Base-by-base conservation (phyloP, 192 early-diverging fungal genomes). In the Linnemannia zychae region DNA sequence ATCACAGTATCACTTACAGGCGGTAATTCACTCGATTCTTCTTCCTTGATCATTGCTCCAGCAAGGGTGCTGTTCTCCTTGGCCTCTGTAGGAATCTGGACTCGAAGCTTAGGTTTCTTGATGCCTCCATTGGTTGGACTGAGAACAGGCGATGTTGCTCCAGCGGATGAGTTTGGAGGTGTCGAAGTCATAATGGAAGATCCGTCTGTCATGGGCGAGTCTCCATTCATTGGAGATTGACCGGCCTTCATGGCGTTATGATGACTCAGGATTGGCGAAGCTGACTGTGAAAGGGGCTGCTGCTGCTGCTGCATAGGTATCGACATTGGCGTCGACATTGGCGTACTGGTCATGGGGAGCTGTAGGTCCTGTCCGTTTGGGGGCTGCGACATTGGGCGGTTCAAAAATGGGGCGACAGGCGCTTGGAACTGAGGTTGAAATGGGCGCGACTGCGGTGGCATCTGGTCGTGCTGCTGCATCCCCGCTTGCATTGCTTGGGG, bases 171-270 rank as follows among this genome's bases (percentile, higher is more conserved):
- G 12, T 48, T 44, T 13, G 83, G 74, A 11, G 82, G 66, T 20
- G 73, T 79, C 28, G 82, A 69, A 18, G 52, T 57, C 57, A 76
- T 79, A n/a, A 79, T 71, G 16, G 83, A 75, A 18, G 83, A 85
- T 13, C 83, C 83, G 72, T 85, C 83, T n/a, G 78, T 79, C 83
- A 85, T 85, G 9, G 77, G 83, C 4, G 83, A 85, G 38, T 85
- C 83, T 31, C 83, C 83, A 22, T 79, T 79, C 83, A 85, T 85
- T 7, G 83, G 74, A 31, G 83, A 76, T 17, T 75, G 77, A 20
- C 74, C 77, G 31, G 36, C 74, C 36, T 85, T 85, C 77, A 85
- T 79, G n/a, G 83, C 83, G 28, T 71, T 79, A n/a, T 79, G 77
- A 24, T 74, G 73, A 33, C 69, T 85, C 74, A 85, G 46, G 48